A percentile compares a stretch with the other conserved stretches of the same genome.
phyloP scores from a whole-genome alignment of 78 protist genomes.

The Paulinella micropora region DNA sequence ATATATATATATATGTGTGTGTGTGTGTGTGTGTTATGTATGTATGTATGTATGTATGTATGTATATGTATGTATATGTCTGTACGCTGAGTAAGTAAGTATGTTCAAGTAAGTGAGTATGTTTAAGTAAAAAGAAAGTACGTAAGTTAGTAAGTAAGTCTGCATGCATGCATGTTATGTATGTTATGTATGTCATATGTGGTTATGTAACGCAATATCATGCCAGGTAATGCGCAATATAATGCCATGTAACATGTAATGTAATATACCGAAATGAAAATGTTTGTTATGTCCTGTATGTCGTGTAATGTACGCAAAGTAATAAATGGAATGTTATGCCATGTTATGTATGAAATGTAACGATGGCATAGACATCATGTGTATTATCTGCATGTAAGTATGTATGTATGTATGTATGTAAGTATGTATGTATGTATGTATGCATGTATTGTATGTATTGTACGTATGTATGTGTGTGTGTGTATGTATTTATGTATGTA shows the following conservation, averaged over 20 bases:
- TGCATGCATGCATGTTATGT: neutral
- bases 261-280: neutral
- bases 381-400: no score
- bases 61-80: neutral
- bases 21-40: no score
- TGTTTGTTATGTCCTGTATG: neutral
- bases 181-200: neutral
- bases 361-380: no score
- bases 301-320: neutral
- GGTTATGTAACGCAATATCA: no score
- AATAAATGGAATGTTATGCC: neutral
- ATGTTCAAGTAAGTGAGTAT: neutral
- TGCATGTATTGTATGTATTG: neutral
- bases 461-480: neutral
- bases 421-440: neutral
- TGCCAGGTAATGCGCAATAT: no score
- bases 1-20: neutral
- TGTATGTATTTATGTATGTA: neutral
- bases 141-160: neutral
- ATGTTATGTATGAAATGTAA: neutral
- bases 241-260: neutral
- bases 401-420: neutral
- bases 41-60: neutral
- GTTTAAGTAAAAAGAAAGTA: neutral
- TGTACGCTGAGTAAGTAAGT: neutral